Base-by-base conservation (phyloP, 129 eudicot genomes). In the Ambrosia trifida region DNA sequence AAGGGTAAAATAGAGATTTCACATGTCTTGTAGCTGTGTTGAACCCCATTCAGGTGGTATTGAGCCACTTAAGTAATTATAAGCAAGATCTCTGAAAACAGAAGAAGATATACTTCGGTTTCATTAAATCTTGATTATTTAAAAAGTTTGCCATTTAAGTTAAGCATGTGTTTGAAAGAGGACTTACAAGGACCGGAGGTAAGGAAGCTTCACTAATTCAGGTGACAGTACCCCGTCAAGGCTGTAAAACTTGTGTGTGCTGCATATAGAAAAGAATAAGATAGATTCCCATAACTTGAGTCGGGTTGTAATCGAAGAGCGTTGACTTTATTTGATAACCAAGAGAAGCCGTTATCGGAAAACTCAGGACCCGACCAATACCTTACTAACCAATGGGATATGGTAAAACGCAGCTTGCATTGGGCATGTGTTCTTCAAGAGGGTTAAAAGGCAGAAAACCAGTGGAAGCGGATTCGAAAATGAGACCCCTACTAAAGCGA, bases 171-270 rank as follows among this genome's bases (percentile, higher is more conserved):
- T 38, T 50, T 44, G 33, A 31, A 78, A 56, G n/a, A 63, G 12
- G 46, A 74, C 89, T 81, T 89, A 92, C 98, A 91, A 31, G 11
- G 77, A 72, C 12, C 72, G 79, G 58, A 92, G 86, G 78, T 92
- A 85, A 20, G 87, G 95, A 43, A 92, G 95, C 70, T 82, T 85
- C 57, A 74, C 82, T 36, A 89, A 77, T 38, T 83, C 87, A 17
- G 88, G 83, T 50, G 98, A 91, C 53, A 92, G 96, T 67, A 86
- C 46, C 11, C 98, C 98, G 19, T 95, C 88, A 75, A 92, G 96
- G 78, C 77, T 86, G 60, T 73, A 83, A 76, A 84, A 73, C 79
- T 92, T 92, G 47, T 85, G 81, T 18, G 76, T 79, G 40, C 98
- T 92, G 86, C 86, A 86, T 58, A 38, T 4, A 64, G 11, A 19